phyloP scores from a whole-genome alignment of 2,329 filamentous ascomycete species.

The Nakataea oryzae region DNA sequence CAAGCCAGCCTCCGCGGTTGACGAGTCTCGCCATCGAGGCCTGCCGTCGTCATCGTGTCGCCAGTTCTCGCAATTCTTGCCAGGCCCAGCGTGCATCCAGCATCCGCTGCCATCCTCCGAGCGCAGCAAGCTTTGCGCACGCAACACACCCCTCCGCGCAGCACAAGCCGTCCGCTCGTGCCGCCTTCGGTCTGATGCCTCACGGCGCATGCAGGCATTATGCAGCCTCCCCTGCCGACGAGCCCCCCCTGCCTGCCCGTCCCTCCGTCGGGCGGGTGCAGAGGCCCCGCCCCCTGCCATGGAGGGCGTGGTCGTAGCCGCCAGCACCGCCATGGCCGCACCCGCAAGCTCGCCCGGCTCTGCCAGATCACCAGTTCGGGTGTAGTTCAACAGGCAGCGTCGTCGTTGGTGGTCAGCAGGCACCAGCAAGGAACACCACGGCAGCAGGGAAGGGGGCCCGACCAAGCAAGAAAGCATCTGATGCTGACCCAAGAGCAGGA shows the following conservation, averaged over 20 bases:
- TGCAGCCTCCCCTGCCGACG: not conserved
- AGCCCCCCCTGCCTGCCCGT: not conserved
- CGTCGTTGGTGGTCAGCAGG: not conserved
- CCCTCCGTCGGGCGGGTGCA: not conserved
- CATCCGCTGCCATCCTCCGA: not conserved
- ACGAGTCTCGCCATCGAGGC: too few relatives aligned
- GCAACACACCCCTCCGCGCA: too few relatives aligned
- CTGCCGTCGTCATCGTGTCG: too few relatives aligned
- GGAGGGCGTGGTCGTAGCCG: not conserved
- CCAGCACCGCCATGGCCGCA: too few relatives aligned
- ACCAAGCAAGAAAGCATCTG: not conserved
- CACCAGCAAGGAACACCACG: not conserved
- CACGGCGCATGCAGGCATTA: not conserved
- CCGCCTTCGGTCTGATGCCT: too few relatives aligned
- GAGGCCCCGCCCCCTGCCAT: not conserved
- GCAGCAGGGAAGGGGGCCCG: not conserved
- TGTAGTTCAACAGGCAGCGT: not conserved
- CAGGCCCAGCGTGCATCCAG: too few relatives aligned
- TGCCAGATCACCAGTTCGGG: not conserved
- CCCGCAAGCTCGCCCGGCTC: not conserved
- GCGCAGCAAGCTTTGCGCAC: not conserved
- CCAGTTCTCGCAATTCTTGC: too few relatives aligned
- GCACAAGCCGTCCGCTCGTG: too few relatives aligned
- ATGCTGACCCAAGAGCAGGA: too few relatives aligned
- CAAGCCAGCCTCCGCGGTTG: too few relatives aligned